Evolutionary conservation across 2,329 filamentous ascomycete genomes (phyloP).

Genomic region (Penicillium sp.): DNA sequence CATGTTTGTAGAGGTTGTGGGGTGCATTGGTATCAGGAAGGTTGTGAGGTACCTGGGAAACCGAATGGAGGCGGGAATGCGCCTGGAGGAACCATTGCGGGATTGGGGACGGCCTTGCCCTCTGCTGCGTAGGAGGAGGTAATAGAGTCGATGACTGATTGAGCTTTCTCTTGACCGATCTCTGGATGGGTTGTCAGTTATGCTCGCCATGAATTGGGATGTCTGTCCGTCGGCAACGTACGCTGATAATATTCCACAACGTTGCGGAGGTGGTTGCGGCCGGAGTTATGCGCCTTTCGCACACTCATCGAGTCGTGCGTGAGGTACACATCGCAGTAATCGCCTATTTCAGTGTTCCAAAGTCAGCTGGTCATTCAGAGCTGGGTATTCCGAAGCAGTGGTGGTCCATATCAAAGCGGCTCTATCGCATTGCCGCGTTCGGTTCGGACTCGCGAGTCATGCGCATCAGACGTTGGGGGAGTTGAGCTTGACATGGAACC

Average conservation of each 20-base stretch:
- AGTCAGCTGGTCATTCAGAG: conserved; percentile 10
- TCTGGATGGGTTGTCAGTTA: conserved; percentile 55
- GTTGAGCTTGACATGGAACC: conserved; percentile 32
- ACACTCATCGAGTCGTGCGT: conserved; percentile 99
- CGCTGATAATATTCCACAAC: conserved; percentile 98
- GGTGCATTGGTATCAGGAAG: conserved; percentile 2
- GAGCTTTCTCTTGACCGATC: conserved; percentile 97
- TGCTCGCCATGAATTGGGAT: not conserved
- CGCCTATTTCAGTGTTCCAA: conserved; percentile 52
- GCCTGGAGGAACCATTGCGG: conserved; percentile 68
- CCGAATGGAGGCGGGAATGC: conserved; percentile 59
- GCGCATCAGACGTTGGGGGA: not conserved
- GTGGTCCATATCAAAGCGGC: not conserved
- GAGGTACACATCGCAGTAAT: conserved; percentile 99
- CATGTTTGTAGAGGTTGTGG: not conserved
- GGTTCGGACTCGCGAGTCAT: conserved; percentile 2
- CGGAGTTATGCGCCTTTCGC: conserved; percentile 96
- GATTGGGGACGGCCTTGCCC: conserved; percentile 83
- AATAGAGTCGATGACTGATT: conserved; percentile 97
- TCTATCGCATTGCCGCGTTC: conserved; percentile 7
- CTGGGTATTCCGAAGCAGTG: not conserved
- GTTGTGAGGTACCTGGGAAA: conserved; percentile 58
- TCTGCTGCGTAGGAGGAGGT: conserved; percentile 94
- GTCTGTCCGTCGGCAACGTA: conserved; percentile 40
- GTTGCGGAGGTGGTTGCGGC: conserved; percentile 94